These are phyloP conservation scores for Nothophytophthora sp. DNA, from an alignment of 352 stramenopile species.

Conservation along the genomic window DNA sequence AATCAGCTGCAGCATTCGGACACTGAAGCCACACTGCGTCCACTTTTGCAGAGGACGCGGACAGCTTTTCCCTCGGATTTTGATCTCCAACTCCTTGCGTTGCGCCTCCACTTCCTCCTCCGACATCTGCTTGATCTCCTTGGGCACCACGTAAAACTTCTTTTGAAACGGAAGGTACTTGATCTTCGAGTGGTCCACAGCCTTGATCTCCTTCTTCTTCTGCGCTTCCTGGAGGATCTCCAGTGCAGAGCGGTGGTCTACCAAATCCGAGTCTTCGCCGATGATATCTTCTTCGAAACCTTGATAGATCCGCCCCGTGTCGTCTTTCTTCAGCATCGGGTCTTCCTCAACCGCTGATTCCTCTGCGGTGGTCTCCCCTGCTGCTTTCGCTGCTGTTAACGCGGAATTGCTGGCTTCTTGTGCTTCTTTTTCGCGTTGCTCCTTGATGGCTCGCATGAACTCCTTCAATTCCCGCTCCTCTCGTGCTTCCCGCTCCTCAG, in stretches of 20 bases:
- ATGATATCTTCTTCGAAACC: constrained; percentile 86
- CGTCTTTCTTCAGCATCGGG: constrained; percentile 45
- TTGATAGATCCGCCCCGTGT: constrained; percentile 84
- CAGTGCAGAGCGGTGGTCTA: constrained; percentile 83
- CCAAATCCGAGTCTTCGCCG: constrained; percentile 70
- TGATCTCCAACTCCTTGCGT: constrained; percentile 93
- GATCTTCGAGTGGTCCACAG: constrained; percentile 96
- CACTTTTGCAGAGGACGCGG: constrained; percentile 96
- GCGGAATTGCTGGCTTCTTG: constrained; percentile 9
- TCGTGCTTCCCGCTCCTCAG: constrained; percentile 65
- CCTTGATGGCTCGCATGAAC: constrained; percentile 85
- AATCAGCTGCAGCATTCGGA: constrained; percentile 95
- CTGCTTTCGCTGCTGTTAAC: background rate
- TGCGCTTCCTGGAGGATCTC: constrained; percentile 92
- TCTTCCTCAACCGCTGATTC: constrained; percentile 10
- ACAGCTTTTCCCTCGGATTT: constrained; percentile 97
- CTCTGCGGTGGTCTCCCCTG: constrained; percentile 1
- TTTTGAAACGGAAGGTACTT: constrained; percentile 98
- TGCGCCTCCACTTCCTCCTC: constrained; percentile 83
- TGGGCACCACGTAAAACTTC: constrained; percentile 98
- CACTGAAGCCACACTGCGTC: constrained; percentile 97
- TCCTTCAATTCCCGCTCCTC: constrained; percentile 84
- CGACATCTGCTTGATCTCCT: constrained; percentile 90
- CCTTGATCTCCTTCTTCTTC: constrained; percentile 94
- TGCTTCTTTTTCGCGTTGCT: constrained; percentile 66